Evolutionary conservation across 1,284 basidiomycete genomes (phyloP).

Genomic region (Limonomyces culmigenus): DNA sequence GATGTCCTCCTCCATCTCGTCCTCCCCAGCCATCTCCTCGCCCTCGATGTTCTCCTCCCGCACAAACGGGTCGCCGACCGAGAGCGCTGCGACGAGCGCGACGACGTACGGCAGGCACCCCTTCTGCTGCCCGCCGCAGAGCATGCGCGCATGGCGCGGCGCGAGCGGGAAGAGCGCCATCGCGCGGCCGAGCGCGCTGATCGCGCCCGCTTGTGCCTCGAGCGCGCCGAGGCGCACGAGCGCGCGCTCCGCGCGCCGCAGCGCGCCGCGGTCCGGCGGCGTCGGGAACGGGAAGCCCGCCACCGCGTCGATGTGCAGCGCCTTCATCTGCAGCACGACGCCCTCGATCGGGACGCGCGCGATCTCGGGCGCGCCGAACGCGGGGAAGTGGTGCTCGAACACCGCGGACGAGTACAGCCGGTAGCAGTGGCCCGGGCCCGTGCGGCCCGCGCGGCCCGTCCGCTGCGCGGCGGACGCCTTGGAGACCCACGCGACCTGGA

Average conservation of each 20-base stretch:
- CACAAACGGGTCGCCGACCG: constrained; percentile 93
- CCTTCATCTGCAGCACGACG: constrained; percentile 96
- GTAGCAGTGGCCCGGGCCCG: constrained; percentile 78
- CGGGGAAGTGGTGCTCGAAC: constrained; percentile 83
- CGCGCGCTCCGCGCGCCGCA: constrained; percentile 72
- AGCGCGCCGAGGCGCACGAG: constrained; percentile 72
- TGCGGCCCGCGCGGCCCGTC: constrained; percentile 90
- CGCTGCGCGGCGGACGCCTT: constrained; percentile 96
- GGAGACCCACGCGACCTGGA: constrained; percentile 97
- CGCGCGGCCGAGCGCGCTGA: constrained; percentile 77
- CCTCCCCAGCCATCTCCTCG: constrained; percentile 22
- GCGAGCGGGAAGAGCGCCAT: constrained; percentile 93
- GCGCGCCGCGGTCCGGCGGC: constrained; percentile 68
- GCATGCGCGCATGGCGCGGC: constrained; percentile 89
- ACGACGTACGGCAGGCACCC: constrained; percentile 87
- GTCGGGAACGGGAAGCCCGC: constrained; percentile 98
- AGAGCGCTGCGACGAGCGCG: constrained; percentile 80
- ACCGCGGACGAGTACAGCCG: constrained; percentile 82
- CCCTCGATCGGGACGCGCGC: constrained; percentile 94
- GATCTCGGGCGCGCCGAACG: constrained; percentile 86
- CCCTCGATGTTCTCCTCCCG: constrained; percentile 54
- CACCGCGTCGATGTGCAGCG: constrained; percentile 95
- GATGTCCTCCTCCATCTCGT: constrained; percentile 26
- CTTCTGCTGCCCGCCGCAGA: constrained; percentile 84
- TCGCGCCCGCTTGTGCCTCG: constrained; percentile 45